Evolutionary conservation across 495 filamentous ascomycete genomes (phyloP).

Genomic region (Hamigera avellanea): DNA sequence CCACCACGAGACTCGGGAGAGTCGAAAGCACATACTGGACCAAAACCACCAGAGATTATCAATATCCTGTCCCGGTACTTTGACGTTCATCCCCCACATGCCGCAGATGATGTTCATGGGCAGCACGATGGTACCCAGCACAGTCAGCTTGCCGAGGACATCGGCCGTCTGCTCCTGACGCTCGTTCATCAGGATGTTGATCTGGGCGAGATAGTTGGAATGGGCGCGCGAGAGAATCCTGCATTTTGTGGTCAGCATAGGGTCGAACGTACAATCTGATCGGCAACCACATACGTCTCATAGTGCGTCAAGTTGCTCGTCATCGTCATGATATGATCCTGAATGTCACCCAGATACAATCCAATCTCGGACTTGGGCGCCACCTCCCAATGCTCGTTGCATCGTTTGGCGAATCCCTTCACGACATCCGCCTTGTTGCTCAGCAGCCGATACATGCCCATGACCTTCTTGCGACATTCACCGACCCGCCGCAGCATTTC

Average conservation of each 20-base stretch:
- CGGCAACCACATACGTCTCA: slow-evolving; percentile 60
- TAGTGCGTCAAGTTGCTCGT: slow-evolving; percentile 90
- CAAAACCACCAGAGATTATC: slow-evolving; percentile 55
- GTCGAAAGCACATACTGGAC: slow-evolving; percentile 37
- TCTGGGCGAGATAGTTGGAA: slow-evolving; percentile 87
- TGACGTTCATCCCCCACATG: slow-evolving; percentile 98
- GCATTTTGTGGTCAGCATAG: neutral
- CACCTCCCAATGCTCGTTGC: slow-evolving; percentile 96
- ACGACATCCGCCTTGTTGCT: slow-evolving; percentile 98
- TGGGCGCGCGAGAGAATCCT: slow-evolving; percentile 89
- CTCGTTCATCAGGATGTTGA: slow-evolving; percentile 96
- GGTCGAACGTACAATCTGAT: slow-evolving; percentile 3
- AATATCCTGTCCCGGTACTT: slow-evolving; percentile 77
- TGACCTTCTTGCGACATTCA: slow-evolving; percentile 91
- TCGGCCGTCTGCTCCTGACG: slow-evolving; percentile 92
- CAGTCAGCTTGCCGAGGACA: slow-evolving; percentile 88
- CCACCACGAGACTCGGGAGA: neutral
- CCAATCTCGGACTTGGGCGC: slow-evolving; percentile 93
- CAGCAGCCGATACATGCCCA: slow-evolving; percentile 82
- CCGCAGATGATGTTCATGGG: slow-evolving; percentile 98
- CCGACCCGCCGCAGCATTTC: slow-evolving; percentile 87
- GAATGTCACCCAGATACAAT: slow-evolving; percentile 91
- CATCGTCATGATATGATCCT: slow-evolving; percentile 98
- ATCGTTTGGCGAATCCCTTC: slow-evolving; percentile 97
- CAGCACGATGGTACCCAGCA: slow-evolving; percentile 90